Base-by-base conservation (phyloP, 257 asterid genomes). In the Gentiana dahurica region DNA sequence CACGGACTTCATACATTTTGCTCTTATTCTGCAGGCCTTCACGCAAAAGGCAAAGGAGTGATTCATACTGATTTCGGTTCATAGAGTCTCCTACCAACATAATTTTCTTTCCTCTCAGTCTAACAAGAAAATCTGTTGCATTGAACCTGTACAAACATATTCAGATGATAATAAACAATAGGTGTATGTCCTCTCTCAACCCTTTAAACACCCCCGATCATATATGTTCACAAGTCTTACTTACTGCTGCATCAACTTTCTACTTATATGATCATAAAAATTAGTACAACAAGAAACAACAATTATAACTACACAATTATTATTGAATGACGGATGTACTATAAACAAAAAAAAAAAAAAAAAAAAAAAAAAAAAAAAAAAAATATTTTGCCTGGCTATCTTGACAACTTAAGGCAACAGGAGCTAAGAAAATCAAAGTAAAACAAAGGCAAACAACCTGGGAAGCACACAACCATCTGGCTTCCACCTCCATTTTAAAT, bases 11-110 rank as follows among this genome's bases (percentile, higher is more conserved):
- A 36, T 78, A 77, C 95, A 92, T 92, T 73, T 71, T 88, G 84
- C 80, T 85, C 78, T 88, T 88, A 65, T 92, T 76, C 2, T 74
- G 49, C 13, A 92, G 75, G 34, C 75, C 95, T 76, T 85, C 95
- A 9, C 85, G 84, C 38, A 92, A 56, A 60, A 92, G 84, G 77
- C 97, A 92, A 48, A 88, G 83, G 51, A 92, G 85, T 36, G 97
- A 92, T 69, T 92, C 99, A 54, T 88, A 92, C 74, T 88, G 97
- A 78, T 88, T 88, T 44, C 99, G 81, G 70, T 92, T 92, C 99
- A 92, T 85, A 38, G 99, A 92, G 78, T 92, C 99, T 51, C 99
- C 99, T 12, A 85, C 95, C 51, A 88, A 86, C 95, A 88, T 75
- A 71, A 92, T 79, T 77, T 77, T 81, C 80, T 79, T 85, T 62